Evolutionary conservation across 371 early-diverging fungal genomes (phyloP).

Genomic region (Scutellospora calospora): DNA sequence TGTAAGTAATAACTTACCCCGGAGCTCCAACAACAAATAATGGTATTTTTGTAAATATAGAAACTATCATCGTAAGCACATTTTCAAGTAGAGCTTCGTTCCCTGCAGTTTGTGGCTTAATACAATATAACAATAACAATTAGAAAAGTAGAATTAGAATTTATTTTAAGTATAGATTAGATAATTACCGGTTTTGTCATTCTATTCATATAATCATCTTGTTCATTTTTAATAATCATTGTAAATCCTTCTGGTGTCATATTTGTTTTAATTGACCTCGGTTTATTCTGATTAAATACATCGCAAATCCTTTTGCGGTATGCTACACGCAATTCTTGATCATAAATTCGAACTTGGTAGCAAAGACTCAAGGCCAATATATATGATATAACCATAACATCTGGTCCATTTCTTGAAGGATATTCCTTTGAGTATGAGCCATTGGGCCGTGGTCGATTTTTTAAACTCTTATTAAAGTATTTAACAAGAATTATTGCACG

Average conservation of each 20-base stretch:
- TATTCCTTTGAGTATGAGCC: background rate
- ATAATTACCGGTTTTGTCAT: constrained; percentile 9
- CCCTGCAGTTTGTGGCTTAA: constrained; percentile 25
- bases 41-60: constrained; percentile 44
- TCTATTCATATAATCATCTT: constrained; percentile 36
- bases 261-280: background rate
- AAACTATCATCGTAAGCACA: constrained; percentile 41
- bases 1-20: constrained; percentile 5
- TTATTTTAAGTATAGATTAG: too few relatives aligned
- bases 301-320: constrained; percentile 22
- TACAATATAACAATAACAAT: too few relatives aligned
- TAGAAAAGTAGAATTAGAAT: background rate
- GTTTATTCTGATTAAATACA: constrained; percentile 2
- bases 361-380: constrained; percentile 34
- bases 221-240: constrained; percentile 21
- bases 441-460: background rate
- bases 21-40: constrained; percentile 41
- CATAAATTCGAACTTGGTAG: constrained; percentile 40
- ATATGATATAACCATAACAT: background rate
- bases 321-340: background rate
- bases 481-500: constrained; percentile 28
- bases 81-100: constrained; percentile 44
- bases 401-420: background rate
- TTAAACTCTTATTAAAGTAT: constrained; percentile 3
- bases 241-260: background rate